Conservation (phyloP, 345 rosid species). For the Microcos paniculata region DNA sequence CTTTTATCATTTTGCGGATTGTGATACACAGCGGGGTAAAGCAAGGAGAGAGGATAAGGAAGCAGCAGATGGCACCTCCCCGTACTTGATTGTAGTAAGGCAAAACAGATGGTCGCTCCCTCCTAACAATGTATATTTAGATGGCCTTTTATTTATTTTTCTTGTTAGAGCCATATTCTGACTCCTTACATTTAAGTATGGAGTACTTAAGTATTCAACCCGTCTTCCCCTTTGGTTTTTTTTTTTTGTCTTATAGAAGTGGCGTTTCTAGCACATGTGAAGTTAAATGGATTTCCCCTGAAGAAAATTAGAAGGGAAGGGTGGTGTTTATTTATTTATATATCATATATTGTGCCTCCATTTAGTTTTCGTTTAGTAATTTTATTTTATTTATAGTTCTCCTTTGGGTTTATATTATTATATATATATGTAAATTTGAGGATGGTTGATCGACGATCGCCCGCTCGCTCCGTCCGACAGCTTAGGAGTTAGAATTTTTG, state of each 20-base stretch:
- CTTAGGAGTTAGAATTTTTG: too few relatives aligned
- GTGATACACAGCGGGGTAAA: conserved; percentile 63
- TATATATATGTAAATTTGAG: neutral
- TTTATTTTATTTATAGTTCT: neutral
- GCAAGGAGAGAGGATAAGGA: conserved; percentile 68
- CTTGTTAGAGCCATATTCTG: neutral
- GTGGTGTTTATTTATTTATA: neutral
- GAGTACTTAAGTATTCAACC: neutral
- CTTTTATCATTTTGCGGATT: neutral
- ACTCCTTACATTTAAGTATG: too few relatives aligned
- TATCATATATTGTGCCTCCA: too few relatives aligned
- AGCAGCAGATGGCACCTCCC: conserved; percentile 96
- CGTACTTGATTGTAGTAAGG: conserved; percentile 46
- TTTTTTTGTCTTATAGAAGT: neutral
- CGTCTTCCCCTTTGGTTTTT: fast-evolving
- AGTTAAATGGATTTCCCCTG: neutral
- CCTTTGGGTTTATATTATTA: neutral
- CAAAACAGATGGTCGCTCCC: neutral
- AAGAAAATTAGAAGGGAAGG: neutral
- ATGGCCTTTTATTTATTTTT: too few relatives aligned
- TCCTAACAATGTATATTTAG: neutral
- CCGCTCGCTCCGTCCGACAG: neutral
- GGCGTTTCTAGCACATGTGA: neutral
- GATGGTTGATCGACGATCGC: neutral
- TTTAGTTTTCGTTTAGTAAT: neutral